Evolutionary conservation across 1,284 basidiomycete species (phyloP), one percentile per base, ranked within the genome.

Genomic region (Anthracocystis panici-leucophaei): DNA sequence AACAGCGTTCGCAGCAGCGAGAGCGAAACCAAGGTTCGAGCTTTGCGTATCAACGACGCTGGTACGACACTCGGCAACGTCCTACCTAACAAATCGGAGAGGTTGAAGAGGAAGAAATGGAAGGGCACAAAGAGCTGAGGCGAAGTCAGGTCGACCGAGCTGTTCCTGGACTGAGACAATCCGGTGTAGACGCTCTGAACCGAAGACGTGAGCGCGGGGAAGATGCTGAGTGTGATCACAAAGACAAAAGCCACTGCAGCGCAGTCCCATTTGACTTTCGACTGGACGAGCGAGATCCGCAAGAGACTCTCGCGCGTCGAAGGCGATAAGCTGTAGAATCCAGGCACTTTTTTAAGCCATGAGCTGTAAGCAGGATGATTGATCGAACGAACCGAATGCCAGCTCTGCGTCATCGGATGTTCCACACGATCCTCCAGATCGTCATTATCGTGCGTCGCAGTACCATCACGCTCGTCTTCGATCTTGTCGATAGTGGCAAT

Each of bases 41-140:
- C 64, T 27, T 71, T 68, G 10, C 68, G 48, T 10, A 65, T 57
- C 55, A 61, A 50, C 1, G 67, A 33, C n/a, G 50, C 46, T 6
- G 75, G 55, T 14, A 71, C 38, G 12, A 82, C 12, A 5, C 76
- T 68, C 6, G 81, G 81, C 40, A 82, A 44, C 9, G 72, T 69
- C 18, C 81, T 54, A 1, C 81, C 81, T 3, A 81, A 44, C 49
- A 83, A 35, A 42, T 83, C 81, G 1, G 72, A 68, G 3, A 66
- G 25, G 52, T 83, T 83, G 77, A 82, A 82, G 25, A 77, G 59
- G 54, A 83, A 52, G 35, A 81, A 82, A 66, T 83, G 81, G 58
- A 77, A 71, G 0, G 81, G 77, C 11, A 81, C 74, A 29, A 83
- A 83, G 18, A 82, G 60, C 62, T 81, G 76, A 12, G 80, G 77